These are phyloP conservation scores for Moringa oleifera DNA, from an alignment of 345 rosid genomes.

Conservation along the genomic window DNA sequence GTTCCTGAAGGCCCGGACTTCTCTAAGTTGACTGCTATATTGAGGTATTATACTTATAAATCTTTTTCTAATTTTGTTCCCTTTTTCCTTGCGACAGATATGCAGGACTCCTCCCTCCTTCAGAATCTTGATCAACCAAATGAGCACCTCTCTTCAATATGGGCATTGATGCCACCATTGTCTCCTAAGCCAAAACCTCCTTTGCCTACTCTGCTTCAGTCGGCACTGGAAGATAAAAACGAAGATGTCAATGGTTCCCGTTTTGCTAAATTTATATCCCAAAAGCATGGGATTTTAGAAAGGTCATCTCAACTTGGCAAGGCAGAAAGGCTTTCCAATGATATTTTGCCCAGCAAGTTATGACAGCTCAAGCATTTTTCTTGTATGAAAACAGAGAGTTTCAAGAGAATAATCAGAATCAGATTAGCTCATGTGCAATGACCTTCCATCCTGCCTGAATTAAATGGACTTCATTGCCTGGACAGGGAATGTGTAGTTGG, in stretches of 20 bases:
- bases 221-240: slow-evolving; percentile 33
- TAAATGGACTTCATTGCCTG: no score
- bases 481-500: no score
- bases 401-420: background rate
- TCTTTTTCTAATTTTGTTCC: slow-evolving; percentile 1
- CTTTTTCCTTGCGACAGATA: slow-evolving; percentile 35
- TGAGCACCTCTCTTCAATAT: slow-evolving; percentile 53
- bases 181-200: slow-evolving; percentile 49
- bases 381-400: background rate
- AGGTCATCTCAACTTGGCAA: slow-evolving; percentile 22
- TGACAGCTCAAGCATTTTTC: slow-evolving; percentile 26
- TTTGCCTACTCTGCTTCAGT: slow-evolving; percentile 35
- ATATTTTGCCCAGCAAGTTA: slow-evolving; percentile 49
- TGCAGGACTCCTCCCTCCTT: slow-evolving; percentile 40
- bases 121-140: slow-evolving; percentile 64
- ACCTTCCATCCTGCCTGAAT: no score
- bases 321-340: slow-evolving; percentile 27
- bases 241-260: slow-evolving; percentile 64
- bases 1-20: background rate
- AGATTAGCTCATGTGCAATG: background rate
- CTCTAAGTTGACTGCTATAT: background rate
- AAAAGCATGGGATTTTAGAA: slow-evolving; percentile 39
- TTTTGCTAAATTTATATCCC: slow-evolving; percentile 78
- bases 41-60: background rate
- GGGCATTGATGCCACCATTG: slow-evolving; percentile 81